Percentiles rank a stretch among this genome's conserved stretches.
These are phyloP conservation scores for Planoprotostelium fungivorum DNA, from an alignment of 78 protist species.

Conservation along the genomic window DNA sequence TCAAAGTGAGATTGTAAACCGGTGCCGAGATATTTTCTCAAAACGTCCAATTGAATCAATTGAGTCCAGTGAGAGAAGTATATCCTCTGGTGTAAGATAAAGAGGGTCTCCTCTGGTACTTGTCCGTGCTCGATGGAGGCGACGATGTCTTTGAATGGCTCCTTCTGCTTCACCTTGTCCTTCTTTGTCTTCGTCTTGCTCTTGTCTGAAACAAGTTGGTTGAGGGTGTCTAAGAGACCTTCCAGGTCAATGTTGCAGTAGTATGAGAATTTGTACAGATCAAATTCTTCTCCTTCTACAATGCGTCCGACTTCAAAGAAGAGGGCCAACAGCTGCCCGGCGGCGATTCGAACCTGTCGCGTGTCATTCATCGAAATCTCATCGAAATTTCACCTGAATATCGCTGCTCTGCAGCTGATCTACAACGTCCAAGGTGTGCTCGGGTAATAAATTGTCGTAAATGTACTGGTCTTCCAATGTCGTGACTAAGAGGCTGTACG, in stretches of 20 bases:
- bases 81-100: not conserved
- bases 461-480: not conserved
- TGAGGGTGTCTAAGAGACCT: not conserved
- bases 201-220: not conserved
- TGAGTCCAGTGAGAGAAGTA: not conserved
- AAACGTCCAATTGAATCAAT: not conserved
- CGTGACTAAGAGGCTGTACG: not conserved
- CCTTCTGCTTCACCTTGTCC: not conserved
- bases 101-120: not conserved
- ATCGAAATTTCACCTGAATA: not conserved
- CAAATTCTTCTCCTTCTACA: not conserved
- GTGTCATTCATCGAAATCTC: not conserved
- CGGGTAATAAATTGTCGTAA: not conserved
- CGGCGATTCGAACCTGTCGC: not conserved
- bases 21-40: not conserved
- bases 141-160: not conserved
- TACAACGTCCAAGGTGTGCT: not conserved
- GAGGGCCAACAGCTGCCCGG: not conserved
- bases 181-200: not conserved
- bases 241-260: not conserved
- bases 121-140: not conserved
- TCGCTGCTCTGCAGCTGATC: not conserved
- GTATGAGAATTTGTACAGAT: not conserved
- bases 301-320: not conserved
- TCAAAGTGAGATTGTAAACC: not conserved